phyloP scores from a whole-genome alignment of 1,284 basidiomycete species.

The Ganoderma leucocontextum region DNA sequence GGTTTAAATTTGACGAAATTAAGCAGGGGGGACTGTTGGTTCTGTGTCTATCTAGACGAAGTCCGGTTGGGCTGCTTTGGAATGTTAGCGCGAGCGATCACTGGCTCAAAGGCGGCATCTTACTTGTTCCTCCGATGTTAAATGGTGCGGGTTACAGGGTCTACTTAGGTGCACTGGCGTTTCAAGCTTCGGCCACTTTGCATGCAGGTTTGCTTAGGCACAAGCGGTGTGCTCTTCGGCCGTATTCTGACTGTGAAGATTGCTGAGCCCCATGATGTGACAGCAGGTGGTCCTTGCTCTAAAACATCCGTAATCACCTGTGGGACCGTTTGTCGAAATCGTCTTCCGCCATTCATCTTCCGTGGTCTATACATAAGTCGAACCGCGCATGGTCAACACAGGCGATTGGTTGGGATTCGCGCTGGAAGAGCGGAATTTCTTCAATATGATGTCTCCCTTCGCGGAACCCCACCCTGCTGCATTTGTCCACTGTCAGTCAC shows the following conservation, averaged over 20 bases:
- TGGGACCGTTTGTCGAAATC: neutral
- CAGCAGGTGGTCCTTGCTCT: neutral
- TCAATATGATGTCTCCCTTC: conserved; percentile 3
- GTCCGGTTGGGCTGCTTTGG: no score
- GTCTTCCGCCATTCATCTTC: neutral
- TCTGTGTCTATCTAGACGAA: no score
- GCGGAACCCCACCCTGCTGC: neutral
- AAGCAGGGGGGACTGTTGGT: no score
- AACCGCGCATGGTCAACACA: neutral
- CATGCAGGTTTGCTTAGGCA: no score
- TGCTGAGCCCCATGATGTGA: neutral
- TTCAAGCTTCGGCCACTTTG: no score
- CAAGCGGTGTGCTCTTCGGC: neutral
- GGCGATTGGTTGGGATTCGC: neutral
- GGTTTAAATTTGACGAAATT: no score
- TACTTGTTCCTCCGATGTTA: no score
- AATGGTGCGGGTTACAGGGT: no score
- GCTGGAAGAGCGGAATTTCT: conserved; percentile 5
- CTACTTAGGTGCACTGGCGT: no score
- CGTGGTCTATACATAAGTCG: conserved; percentile 11
- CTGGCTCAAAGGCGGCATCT: no score
- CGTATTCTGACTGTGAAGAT: neutral
- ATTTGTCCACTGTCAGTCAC: conserved; percentile 7
- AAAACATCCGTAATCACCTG: neutral
- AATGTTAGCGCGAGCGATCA: no score